Evolutionary conservation across 371 early-diverging fungal genomes (phyloP).

Genomic region (Batkoa obscura): DNA sequence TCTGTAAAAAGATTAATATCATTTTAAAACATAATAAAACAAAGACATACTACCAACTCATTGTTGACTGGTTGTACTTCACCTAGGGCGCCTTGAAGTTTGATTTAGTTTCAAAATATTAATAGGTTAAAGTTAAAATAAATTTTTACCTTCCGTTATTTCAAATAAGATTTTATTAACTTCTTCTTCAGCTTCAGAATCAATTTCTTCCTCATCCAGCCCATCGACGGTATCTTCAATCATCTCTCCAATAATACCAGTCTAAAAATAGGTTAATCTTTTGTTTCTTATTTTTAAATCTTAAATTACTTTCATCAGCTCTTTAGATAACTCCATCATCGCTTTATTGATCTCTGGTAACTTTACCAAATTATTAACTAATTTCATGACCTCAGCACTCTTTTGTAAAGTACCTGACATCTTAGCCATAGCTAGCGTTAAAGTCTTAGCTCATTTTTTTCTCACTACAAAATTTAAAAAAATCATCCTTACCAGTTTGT

Average conservation of each 20-base stretch:
- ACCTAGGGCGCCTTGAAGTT: constrained; percentile 26
- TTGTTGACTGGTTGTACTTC: constrained; percentile 15
- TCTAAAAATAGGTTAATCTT: constrained; percentile 20
- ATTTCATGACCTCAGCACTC: constrained; percentile 75
- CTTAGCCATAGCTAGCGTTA: constrained; percentile 45
- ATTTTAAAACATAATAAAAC: background rate
- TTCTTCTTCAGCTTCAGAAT: constrained; percentile 87
- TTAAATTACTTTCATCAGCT: constrained; percentile 72
- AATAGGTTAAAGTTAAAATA: background rate
- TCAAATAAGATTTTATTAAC: constrained; percentile 75
- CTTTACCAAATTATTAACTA: constrained; percentile 64
- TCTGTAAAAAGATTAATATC: constrained; percentile 7
- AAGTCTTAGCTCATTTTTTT: background rate
- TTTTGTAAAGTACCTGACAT: constrained; percentile 76
- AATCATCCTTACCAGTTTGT: constrained; percentile 41
- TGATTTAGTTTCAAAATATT: constrained; percentile 44
- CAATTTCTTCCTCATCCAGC: constrained; percentile 74
- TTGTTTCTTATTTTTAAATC: background rate
- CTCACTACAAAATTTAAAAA: background rate
- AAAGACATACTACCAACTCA: background rate
- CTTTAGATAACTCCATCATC: constrained; percentile 82
- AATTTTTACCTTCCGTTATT: constrained; percentile 56
- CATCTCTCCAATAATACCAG: constrained; percentile 92
- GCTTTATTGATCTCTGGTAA: constrained; percentile 62
- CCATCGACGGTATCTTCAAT: constrained; percentile 73